Evolutionary conservation across 768 basidiomycete species (phyloP).

Genomic region (Suillus plorans): DNA sequence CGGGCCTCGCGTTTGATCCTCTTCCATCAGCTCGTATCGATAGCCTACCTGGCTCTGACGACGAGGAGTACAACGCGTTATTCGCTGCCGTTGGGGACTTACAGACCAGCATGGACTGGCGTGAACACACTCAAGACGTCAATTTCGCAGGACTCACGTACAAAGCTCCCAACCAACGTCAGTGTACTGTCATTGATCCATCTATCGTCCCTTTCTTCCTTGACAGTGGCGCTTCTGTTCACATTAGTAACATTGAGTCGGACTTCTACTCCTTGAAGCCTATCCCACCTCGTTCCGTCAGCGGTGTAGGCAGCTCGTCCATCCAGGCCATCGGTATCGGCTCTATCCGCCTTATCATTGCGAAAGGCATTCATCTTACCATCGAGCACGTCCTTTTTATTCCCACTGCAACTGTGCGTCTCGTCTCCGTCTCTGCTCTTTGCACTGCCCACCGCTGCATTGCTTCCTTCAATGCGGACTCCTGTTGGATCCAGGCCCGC

Average conservation of each 20-base stretch:
- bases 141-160: slow-evolving; percentile 2
- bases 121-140: background rate
- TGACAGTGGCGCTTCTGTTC: slow-evolving; percentile 25
- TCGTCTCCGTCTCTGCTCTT: slow-evolving; percentile 23
- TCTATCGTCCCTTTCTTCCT: slow-evolving; percentile 28
- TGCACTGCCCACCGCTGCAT: slow-evolving; percentile 7
- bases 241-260: slow-evolving; percentile 21
- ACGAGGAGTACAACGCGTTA: background rate
- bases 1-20: too few species aligned
- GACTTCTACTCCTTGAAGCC: slow-evolving; percentile 26
- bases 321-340: slow-evolving; percentile 28
- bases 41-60: too few species aligned
- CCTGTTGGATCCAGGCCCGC: slow-evolving; percentile 2
- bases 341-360: slow-evolving; percentile 20
- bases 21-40: too few species aligned
- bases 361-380: slow-evolving; percentile 6
- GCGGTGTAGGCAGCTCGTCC: slow-evolving; percentile 27
- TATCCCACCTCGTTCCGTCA: slow-evolving; percentile 22
- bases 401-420: slow-evolving; percentile 15
- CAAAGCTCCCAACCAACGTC: background rate
- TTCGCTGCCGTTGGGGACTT: background rate
- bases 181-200: background rate
- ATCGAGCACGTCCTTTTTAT: slow-evolving; percentile 18
- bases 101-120: background rate
- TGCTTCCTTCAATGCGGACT: slow-evolving; percentile 17